phyloP scores from a whole-genome alignment of 768 basidiomycete genomes.

The Tephrocybe rancida region DNA sequence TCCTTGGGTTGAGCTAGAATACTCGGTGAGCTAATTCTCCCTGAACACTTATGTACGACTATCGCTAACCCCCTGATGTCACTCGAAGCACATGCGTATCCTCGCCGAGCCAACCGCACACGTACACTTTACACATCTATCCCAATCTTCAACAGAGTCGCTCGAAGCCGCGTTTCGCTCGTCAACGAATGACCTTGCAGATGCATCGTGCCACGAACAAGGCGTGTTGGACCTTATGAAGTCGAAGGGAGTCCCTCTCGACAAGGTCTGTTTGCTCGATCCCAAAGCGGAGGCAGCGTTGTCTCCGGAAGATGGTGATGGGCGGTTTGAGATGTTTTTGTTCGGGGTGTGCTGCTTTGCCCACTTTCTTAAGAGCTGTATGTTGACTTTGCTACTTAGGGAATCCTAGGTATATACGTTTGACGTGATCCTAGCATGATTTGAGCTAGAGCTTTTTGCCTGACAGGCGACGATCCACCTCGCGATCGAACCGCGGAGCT shows the following conservation, averaged over 20 bases:
- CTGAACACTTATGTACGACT: background rate
- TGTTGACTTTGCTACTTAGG: conserved; percentile 35
- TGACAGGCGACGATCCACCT: conserved; percentile 90
- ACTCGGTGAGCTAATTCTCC: conserved; percentile 53
- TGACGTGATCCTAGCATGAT: background rate
- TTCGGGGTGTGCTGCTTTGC: conserved; percentile 81
- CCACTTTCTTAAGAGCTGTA: background rate
- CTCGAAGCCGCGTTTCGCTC: conserved; percentile 41
- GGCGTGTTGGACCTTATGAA: conserved; percentile 66
- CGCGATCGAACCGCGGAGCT: conserved; percentile 91
- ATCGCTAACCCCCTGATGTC: background rate
- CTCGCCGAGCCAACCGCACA: conserved; percentile 66
- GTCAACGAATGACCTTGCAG: conserved; percentile 24
- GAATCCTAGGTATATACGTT: conserved; percentile 54
- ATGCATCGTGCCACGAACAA: conserved; percentile 47
- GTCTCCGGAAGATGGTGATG: conserved; percentile 75
- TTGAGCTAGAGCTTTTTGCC: background rate
- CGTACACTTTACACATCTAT: conserved; percentile 88
- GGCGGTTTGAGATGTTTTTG: conserved; percentile 83
- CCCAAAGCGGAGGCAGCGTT: conserved; percentile 78
- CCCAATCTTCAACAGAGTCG: conserved; percentile 62
- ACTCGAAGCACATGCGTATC: conserved; percentile 75
- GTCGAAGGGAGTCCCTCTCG: conserved; percentile 37
- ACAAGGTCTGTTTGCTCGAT: conserved; percentile 89
- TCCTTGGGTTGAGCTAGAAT: conserved; percentile 94